Evolutionary conservation across 345 rosid genomes (phyloP).

Genomic region (Cardiospermum halicacabum): DNA sequence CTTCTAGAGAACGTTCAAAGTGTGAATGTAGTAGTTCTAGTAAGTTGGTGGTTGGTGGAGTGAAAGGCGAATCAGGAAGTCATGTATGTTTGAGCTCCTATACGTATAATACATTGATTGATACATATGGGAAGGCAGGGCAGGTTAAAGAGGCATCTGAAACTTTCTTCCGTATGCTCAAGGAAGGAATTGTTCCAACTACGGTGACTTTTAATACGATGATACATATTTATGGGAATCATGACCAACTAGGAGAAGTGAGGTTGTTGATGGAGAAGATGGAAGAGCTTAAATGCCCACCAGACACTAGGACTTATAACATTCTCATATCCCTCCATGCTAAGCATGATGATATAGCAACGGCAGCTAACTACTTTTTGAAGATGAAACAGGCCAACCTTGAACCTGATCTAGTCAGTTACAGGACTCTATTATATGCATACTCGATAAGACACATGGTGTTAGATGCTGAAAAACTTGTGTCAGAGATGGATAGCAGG

Average conservation of each 20-base stretch:
- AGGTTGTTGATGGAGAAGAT: slow-evolving; percentile 59
- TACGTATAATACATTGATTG: slow-evolving; percentile 78
- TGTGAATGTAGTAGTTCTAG: slow-evolving; percentile 16
- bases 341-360: slow-evolving; percentile 51
- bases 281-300: slow-evolving; percentile 62
- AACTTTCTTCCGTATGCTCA: slow-evolving; percentile 59
- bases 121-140: slow-evolving; percentile 82
- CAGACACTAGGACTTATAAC: slow-evolving; percentile 86
- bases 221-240: slow-evolving; percentile 79
- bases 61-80: slow-evolving; percentile 13
- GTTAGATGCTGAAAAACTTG: slow-evolving; percentile 58
- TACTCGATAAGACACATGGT: slow-evolving; percentile 80
- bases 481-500: slow-evolving; percentile 62
- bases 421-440: slow-evolving; percentile 77
- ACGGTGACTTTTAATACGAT: slow-evolving; percentile 84
- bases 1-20: slow-evolving; percentile 34
- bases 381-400: slow-evolving; percentile 63
- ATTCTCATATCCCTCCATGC: slow-evolving; percentile 76
- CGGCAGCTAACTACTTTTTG: slow-evolving; percentile 47
- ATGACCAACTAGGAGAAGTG: slow-evolving; percentile 61
- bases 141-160: slow-evolving; percentile 64
- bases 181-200: slow-evolving; percentile 66
- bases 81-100: slow-evolving; percentile 51
- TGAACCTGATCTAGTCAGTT: slow-evolving; percentile 78
- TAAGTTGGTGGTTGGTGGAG: slow-evolving; percentile 11